Conservation (phyloP, 768 basidiomycete species). For the Collybiopsis confluens region DNA sequence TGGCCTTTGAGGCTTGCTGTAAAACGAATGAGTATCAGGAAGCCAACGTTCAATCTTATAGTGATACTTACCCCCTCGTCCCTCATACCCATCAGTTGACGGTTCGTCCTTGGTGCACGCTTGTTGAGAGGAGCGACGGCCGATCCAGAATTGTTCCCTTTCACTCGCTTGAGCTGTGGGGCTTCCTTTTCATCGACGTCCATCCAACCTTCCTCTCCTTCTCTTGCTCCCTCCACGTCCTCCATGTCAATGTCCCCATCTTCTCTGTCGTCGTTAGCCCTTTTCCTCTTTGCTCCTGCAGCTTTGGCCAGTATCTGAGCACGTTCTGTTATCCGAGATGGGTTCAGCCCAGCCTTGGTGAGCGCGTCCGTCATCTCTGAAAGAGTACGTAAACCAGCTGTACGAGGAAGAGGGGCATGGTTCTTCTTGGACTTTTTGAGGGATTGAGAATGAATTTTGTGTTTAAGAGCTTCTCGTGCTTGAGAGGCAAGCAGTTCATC, state of each 20-base stretch:
- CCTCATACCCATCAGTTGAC: slow-evolving; percentile 76
- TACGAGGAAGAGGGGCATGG: slow-evolving; percentile 72
- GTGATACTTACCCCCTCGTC: slow-evolving; percentile 56
- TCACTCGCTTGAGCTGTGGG: slow-evolving; percentile 56
- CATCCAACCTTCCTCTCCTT: slow-evolving; percentile 42
- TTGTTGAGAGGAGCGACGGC: slow-evolving; percentile 39
- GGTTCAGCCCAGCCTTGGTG: slow-evolving; percentile 87
- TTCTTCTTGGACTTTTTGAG: slow-evolving; percentile 89
- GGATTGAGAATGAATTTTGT: slow-evolving; percentile 70
- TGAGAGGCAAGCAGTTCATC: slow-evolving; percentile 78
- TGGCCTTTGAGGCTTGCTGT: slow-evolving; percentile 77
- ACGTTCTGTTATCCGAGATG: slow-evolving; percentile 84
- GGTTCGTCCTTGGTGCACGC: slow-evolving; percentile 64
- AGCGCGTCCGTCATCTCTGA: slow-evolving; percentile 77
- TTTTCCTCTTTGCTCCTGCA: slow-evolving; percentile 66
- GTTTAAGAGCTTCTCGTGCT: slow-evolving; percentile 51
- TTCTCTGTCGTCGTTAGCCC: slow-evolving; percentile 53
- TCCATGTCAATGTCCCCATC: slow-evolving; percentile 60
- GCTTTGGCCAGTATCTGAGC: slow-evolving; percentile 77
- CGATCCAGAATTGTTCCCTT: slow-evolving; percentile 57
- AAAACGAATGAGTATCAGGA: slow-evolving; percentile 1
- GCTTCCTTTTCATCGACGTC: slow-evolving; percentile 48
- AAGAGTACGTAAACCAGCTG: slow-evolving; percentile 62
- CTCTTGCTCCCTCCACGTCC: slow-evolving; percentile 39
- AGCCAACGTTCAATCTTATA: background rate